Conservation (phyloP, 1,284 basidiomycete genomes). For the Xerocomus nothofagi region DNA sequence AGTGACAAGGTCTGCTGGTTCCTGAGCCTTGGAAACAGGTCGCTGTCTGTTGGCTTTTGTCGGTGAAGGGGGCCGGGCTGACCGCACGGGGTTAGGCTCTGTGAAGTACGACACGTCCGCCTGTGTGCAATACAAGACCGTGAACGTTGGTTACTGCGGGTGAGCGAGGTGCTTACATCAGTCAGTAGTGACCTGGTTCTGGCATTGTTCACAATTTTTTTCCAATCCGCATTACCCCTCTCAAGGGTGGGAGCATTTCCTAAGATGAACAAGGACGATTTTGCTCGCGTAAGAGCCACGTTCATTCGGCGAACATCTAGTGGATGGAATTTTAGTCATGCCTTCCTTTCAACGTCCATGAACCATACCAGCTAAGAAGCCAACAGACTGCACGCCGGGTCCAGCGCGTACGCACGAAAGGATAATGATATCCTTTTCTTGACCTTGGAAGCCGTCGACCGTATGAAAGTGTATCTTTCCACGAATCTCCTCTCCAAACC, state of each 20-base stretch:
- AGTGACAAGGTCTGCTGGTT: constrained; percentile 30
- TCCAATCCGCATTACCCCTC: constrained; percentile 82
- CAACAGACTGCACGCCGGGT: constrained; percentile 76
- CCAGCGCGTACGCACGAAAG: constrained; percentile 92
- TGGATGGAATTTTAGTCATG: constrained; percentile 9
- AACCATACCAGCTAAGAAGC: constrained; percentile 79
- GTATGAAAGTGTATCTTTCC: constrained; percentile 92
- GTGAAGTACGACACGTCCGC: constrained; percentile 42
- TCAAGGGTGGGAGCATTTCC: constrained; percentile 89
- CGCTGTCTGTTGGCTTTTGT: constrained; percentile 22
- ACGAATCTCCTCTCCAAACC: constrained; percentile 75
- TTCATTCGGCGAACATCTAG: constrained; percentile 90
- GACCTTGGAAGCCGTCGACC: constrained; percentile 97
- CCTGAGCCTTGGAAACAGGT: constrained; percentile 17
- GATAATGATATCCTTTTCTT: constrained; percentile 97
- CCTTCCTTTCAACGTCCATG: constrained; percentile 1
- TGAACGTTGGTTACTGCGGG: constrained; percentile 11
- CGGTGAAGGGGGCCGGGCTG: constrained; percentile 21
- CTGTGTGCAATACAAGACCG: constrained; percentile 25
- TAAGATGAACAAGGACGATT: constrained; percentile 91
- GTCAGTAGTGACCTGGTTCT: constrained; percentile 51
- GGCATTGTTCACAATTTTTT: constrained; percentile 76
- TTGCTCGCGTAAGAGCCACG: constrained; percentile 94
- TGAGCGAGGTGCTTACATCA: constrained; percentile 45
- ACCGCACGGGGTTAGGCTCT: constrained; percentile 13